phyloP scores from a whole-genome alignment of 345 rosid genomes.

The Eucalyptus cloeziana region DNA sequence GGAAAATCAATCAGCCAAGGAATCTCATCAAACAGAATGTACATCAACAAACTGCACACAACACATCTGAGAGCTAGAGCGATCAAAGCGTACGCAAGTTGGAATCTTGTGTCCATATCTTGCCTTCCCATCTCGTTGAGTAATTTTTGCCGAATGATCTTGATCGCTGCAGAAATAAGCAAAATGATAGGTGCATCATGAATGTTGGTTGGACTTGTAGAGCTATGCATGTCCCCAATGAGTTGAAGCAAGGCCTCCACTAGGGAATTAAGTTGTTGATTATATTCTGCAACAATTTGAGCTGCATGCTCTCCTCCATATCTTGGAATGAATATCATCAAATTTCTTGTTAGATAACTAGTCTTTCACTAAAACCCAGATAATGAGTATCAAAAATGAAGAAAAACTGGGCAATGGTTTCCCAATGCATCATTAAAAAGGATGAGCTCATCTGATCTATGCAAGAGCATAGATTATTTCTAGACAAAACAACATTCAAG shows the following conservation, averaged over 20 bases:
- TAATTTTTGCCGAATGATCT: rapidly evolving
- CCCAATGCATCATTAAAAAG: too few relatives aligned
- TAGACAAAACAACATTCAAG: too few relatives aligned
- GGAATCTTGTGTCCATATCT: background rate
- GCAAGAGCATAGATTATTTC: rapidly evolving
- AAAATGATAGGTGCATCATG: background rate
- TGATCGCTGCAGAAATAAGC: background rate
- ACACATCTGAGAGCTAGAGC: background rate
- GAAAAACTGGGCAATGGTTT: too few relatives aligned
- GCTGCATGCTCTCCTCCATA: background rate
- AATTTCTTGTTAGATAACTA: too few relatives aligned
- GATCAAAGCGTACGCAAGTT: rapidly evolving
- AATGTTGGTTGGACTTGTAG: background rate
- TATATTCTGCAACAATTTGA: background rate
- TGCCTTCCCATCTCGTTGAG: rapidly evolving
- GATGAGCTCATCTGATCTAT: too few relatives aligned
- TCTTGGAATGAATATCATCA: background rate
- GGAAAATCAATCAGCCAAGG: background rate
- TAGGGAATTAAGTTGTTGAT: background rate
- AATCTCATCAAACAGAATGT: background rate
- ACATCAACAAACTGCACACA: background rate
- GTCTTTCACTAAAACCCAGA: background rate
- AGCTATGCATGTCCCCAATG: background rate
- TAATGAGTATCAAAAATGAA: too few relatives aligned
- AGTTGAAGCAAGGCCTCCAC: background rate